phyloP scores from a whole-genome alignment of 305 asterid species.

The Fraxinus baroniana region DNA sequence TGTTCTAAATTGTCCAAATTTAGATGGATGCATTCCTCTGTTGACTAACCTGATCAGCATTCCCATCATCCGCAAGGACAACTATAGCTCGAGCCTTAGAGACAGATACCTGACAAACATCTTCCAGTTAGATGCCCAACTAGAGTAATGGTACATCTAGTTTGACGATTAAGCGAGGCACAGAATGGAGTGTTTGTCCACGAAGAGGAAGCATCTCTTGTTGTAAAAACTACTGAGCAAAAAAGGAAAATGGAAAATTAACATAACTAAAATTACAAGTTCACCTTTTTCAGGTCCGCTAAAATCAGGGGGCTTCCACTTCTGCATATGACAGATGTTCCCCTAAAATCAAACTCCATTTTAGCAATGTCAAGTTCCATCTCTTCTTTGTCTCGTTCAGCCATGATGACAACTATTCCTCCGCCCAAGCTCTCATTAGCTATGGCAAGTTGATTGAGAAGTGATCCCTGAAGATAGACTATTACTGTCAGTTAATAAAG shows the following conservation, averaged over 20 bases:
- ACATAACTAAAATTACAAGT: background rate
- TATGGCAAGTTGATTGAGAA: conserved; percentile 85
- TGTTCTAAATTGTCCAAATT: conserved; percentile 19
- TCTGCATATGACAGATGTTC: conserved; percentile 92
- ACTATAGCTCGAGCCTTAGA: conserved; percentile 95
- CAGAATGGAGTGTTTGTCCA: conserved; percentile 1
- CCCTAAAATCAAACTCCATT: conserved; percentile 90
- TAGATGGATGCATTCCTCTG: conserved; percentile 25
- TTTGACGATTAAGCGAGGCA: conserved; percentile 16
- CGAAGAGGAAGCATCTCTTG: background rate
- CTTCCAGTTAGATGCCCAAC: conserved; percentile 35
- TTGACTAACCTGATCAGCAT: conserved; percentile 77
- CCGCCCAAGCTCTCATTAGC: conserved; percentile 95
- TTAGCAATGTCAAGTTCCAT: conserved; percentile 93
- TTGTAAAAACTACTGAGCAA: background rate
- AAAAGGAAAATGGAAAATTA: background rate
- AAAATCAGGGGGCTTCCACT: conserved; percentile 85
- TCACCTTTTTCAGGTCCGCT: conserved; percentile 83
- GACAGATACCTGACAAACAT: conserved; percentile 68
- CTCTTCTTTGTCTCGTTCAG: conserved; percentile 95
- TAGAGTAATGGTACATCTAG: background rate
- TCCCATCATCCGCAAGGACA: conserved; percentile 96
- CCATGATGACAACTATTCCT: conserved; percentile 90
- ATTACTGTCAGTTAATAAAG: conserved; percentile 19
- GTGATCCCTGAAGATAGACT: conserved; percentile 61